Base-by-base conservation (phyloP, 257 asterid genomes). In the Fraxinus excelsior region DNA sequence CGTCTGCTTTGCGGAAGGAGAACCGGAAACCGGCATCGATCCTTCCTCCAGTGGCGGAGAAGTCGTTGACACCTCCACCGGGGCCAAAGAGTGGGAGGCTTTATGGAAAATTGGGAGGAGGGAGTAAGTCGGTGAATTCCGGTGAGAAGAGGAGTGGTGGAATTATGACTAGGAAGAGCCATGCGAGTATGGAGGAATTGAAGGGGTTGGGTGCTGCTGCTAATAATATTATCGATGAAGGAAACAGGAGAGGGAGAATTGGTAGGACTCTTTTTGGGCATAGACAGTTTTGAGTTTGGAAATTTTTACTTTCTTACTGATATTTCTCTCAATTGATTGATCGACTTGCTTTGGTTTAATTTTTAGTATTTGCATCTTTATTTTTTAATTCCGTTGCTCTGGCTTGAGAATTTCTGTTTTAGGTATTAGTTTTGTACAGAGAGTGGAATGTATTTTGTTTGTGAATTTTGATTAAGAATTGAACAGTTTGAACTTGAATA, bases 61-160 rank as follows among this genome's bases (percentile, higher is more conserved):
- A 85, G 79, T 83, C 89, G 34, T 11, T 81, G 58, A 89, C 97
- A 26, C 92, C 98, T 53, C 85, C 89, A 51, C 75, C 76, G 13
- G 77, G 82, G 70, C 49, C 78, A 77, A 92, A 86, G 87, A 85
- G 90, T 62, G 90, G 90, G 75, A 86, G 80, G 80, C 32, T 77
- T 65, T 84, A 82, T 67, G 91, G 90, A 79, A 86, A 76, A n/a
- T 79, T 77, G 72, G 91, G 90, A 6, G 86, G 83, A 5, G 94
- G 94, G 56, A 94, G 97, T 53, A 95, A 91, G 72, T 93, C 98
- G 0, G 80, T 86, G 82, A 90, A 86, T 75, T 84, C 96, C 19
- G 92, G 90, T 73, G 96, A 89, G 86, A 95, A 91, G 84, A 88
- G 80, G 84, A 81, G 32, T 94, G 95, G 5, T 94, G 92, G 86